A percentile compares a stretch with the other conserved stretches of the same genome.
Conservation (phyloP, 1,284 basidiomycete genomes). For the Leucoagaricus sp. region DNA sequence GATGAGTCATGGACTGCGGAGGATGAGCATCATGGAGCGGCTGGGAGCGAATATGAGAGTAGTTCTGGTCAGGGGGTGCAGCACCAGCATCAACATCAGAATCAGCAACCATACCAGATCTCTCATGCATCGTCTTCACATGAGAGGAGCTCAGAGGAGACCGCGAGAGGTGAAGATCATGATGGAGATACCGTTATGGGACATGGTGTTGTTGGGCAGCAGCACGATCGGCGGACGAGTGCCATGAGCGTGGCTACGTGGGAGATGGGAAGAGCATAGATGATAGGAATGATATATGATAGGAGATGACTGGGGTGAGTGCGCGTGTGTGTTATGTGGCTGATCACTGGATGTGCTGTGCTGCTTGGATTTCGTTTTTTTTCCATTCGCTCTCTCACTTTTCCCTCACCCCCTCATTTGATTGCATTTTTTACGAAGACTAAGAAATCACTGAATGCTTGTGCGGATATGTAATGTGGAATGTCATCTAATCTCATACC, state of each 20-base stretch:
- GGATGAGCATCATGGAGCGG: neutral
- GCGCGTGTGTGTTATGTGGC: conserved; percentile 16
- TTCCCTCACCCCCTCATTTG: neutral
- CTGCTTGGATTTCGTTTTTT: conserved; percentile 8
- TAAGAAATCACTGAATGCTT: conserved; percentile 15
- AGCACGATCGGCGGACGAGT: conserved; percentile 32
- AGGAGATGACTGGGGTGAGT: conserved; percentile 4
- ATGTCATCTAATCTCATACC: neutral
- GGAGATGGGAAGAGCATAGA: conserved; percentile 42
- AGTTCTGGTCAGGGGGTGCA: neutral
- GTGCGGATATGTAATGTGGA: neutral
- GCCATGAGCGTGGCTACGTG: conserved; percentile 35
- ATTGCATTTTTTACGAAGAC: conserved; percentile 17
- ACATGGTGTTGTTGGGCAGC: conserved; percentile 19
- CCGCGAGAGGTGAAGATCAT: conserved; percentile 18
- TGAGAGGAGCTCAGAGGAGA: conserved; percentile 22
- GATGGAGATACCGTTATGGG: conserved; percentile 18
- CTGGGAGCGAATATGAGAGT: conserved; percentile 8
- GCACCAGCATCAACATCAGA: conserved; percentile 3
- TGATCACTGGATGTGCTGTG: conserved; percentile 13
- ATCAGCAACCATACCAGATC: too few relatives aligned
- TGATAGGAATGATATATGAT: conserved; percentile 37
- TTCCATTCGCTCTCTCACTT: neutral
- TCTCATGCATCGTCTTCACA: conserved; percentile 4
- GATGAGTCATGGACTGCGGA: conserved; percentile 40